Evolutionary conservation across 306 rosid genomes (phyloP), one percentile per base, ranked within the genome.

Genomic region (Sechiopsis laciniata): DNA sequence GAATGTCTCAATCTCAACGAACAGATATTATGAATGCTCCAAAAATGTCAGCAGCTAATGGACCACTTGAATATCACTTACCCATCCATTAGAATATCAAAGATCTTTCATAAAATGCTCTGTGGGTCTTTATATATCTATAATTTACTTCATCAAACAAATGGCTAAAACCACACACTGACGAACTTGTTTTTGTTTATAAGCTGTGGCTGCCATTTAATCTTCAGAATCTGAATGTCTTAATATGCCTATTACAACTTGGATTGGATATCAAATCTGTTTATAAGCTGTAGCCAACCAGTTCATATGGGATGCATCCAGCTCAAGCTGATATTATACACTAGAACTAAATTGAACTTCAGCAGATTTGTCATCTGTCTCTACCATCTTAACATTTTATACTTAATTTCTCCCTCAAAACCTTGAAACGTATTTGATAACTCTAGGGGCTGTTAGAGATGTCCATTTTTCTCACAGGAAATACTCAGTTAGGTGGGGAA

Each of bases 281-380:
- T n/a, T n/a, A n/a, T n/a, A n/a, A n/a, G n/a, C n/a, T n/a, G n/a
- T n/a, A n/a, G n/a, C 32, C 3, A 10, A 4, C 72, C 51, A 65
- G 9, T n/a, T 37, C 71, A n/a, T 37, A 37, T 0, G 6, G 20
- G 68, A 56, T 56, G 61, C 14, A 29, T 63, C 29, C 71, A 37
- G 32, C 52, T 19, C 10, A 67, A 67, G 5, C n/a, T 67, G 52
- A 64, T 13, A 63, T 63, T 63, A 65, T 65, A 40, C 48, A 40
- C 52, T 10, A 37, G 9, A 42, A 40, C 9, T 63, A 15, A n/a
- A 8, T 35, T 35, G 35, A 57, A 57, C 29, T 35, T 21, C 17
- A 59, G 19, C 48, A 63, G n/a, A n/a, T 5, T 20, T 58, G 16
- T 6, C 15, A 4, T 58, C 29, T 57, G 32, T 58, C 37, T 20